Percentiles rank a stretch among this genome's conserved stretches.
Evolutionary conservation across 2,329 filamentous ascomycete genomes (phyloP).

Genomic region (Trichoderma sp.): DNA sequence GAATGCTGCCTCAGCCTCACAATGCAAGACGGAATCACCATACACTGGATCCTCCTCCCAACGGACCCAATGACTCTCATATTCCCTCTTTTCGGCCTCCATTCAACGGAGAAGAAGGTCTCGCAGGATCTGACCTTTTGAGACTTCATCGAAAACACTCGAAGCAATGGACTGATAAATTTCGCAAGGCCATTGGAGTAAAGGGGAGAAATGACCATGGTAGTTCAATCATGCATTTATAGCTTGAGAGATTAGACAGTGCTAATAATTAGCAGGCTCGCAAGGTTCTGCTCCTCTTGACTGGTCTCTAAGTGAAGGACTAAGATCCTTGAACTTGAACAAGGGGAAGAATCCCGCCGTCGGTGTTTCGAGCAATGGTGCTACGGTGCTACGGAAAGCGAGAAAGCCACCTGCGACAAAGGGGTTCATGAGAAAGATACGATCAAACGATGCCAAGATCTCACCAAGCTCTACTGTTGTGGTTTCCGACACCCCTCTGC

Average conservation of each 20-base stretch:
- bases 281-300: constrained; percentile 25
- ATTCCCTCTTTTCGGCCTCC: constrained; percentile 14
- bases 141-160: constrained; percentile 32
- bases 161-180: constrained; percentile 35
- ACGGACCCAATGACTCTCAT: constrained; percentile 21
- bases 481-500: constrained; percentile 25
- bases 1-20: constrained; percentile 31
- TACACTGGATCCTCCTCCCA: constrained; percentile 24
- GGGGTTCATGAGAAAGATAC: constrained; percentile 30
- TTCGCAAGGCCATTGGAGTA: constrained; percentile 31
- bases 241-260: background rate
- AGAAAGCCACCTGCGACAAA: constrained; percentile 26
- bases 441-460: constrained; percentile 27
- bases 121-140: constrained; percentile 19
- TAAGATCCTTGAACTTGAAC: background rate
- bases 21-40: constrained; percentile 31
- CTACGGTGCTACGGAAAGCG: constrained; percentile 20
- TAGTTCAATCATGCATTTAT: constrained; percentile 12
- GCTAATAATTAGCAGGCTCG: constrained; percentile 24
- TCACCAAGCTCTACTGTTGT: constrained; percentile 33
- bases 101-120: constrained; percentile 14
- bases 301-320: constrained; percentile 12
- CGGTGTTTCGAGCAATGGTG: background rate
- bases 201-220: constrained; percentile 30
- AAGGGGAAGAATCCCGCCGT: constrained; percentile 21